phyloP scores from a whole-genome alignment of 2,329 filamentous ascomycete species.

The Phialocephala sp. region DNA sequence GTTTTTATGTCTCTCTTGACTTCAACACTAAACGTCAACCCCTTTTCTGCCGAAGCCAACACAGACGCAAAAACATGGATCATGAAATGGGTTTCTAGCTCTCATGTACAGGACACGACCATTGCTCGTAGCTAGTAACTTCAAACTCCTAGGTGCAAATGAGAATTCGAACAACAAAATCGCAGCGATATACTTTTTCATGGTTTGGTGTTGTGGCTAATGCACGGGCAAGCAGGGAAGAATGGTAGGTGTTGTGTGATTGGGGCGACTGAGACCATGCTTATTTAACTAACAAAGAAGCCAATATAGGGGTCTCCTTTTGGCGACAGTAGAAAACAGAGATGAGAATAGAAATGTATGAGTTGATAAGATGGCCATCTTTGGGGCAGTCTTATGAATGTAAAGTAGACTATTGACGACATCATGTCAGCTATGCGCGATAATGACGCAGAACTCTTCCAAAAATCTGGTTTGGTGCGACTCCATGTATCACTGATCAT shows the following conservation, averaged over 20 bases:
- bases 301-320: not conserved
- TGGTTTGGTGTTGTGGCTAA: not conserved
- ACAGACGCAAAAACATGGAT: not conserved
- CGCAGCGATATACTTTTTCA: not conserved
- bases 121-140: not conserved
- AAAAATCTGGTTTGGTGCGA: too few species aligned
- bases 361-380: not conserved
- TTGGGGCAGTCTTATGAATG: too few species aligned
- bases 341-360: not conserved
- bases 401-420: too few species aligned
- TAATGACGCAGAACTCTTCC: too few species aligned
- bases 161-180: not conserved
- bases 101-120: not conserved
- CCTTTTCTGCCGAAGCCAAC: not conserved
- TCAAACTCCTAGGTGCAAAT: not conserved
- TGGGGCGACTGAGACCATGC: not conserved
- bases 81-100: not conserved
- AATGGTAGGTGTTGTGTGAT: not conserved
- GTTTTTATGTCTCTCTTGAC: not conserved
- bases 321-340: not conserved
- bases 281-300: not conserved
- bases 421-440: too few species aligned
- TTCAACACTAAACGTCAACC: not conserved
- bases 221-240: not conserved
- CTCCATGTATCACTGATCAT: too few species aligned